Evolutionary conservation across 495 filamentous ascomycete species (phyloP).

Genomic region (Entonaema liquescens): DNA sequence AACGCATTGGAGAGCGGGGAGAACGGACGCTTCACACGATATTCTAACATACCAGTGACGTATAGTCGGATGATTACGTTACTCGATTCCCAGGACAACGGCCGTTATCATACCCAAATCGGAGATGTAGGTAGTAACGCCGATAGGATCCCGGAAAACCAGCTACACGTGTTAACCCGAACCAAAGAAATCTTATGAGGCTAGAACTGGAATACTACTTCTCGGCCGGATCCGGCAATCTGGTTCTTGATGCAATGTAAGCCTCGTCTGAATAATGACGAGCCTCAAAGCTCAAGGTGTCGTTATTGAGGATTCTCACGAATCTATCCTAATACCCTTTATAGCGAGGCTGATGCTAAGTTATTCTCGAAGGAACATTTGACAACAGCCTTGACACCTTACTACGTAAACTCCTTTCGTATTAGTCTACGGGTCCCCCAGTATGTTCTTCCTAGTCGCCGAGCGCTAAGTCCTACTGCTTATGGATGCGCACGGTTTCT

Average conservation of each 20-base stretch:
- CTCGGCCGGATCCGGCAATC: background rate
- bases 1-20: background rate
- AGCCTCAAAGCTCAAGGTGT: background rate
- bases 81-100: background rate
- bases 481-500: background rate
- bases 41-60: background rate
- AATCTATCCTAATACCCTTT: background rate
- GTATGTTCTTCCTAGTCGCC: background rate
- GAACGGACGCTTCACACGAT: background rate
- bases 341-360: background rate
- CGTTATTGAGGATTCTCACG: background rate
- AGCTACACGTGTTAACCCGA: background rate
- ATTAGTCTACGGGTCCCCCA: background rate
- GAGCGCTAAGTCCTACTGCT: background rate
- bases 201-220: background rate
- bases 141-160: background rate
- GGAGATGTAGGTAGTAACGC: slow-evolving; percentile 1
- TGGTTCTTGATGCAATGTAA: background rate
- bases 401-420: background rate
- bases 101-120: background rate
- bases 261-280: background rate
- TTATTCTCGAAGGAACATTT: background rate
- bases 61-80: background rate
- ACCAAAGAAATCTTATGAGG: background rate
- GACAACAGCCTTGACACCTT: background rate